These are phyloP conservation scores for Physcomitrium patens DNA, from an alignment of 225 moss, liverwort and hornwort species.

Conservation along the genomic window DNA sequence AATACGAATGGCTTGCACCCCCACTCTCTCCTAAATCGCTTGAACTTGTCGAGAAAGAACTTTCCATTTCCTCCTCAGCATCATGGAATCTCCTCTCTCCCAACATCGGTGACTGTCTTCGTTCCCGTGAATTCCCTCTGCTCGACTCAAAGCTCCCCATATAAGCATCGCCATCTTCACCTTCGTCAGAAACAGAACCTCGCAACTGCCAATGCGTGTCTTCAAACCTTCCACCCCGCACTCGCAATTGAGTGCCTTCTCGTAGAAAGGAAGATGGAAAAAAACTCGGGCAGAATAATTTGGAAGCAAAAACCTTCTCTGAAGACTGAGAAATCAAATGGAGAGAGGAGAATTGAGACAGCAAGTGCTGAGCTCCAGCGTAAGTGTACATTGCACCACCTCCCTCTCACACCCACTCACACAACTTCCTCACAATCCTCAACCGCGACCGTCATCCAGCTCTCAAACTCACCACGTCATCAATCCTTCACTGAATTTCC, in stretches of 20 bases:
- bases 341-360: neutral
- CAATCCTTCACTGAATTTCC: neutral
- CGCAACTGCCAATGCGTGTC: neutral
- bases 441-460: slow-evolving; percentile 12
- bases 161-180: slow-evolving; percentile 31
- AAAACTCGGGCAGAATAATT: neutral
- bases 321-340: neutral
- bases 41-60: neutral
- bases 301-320: neutral
- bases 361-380: slow-evolving; percentile 10
- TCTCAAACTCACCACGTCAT: neutral
- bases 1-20: neutral
- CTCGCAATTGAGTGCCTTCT: neutral
- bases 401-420: neutral
- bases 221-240: neutral
- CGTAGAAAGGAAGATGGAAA: slow-evolving; percentile 16
- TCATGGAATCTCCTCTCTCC: slow-evolving; percentile 1
- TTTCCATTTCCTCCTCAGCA: neutral
- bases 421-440: neutral
- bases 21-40: neutral
- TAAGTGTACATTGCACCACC: slow-evolving; percentile 23
- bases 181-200: slow-evolving; percentile 29
- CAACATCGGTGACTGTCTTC: neutral
- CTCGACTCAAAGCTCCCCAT: slow-evolving; percentile 27
- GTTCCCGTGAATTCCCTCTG: neutral